A percentile compares a stretch with the other conserved stretches of the same genome.
Evolutionary conservation across 106 monocot genomes (phyloP).

Genomic region (Platanthera zijinensis): DNA sequence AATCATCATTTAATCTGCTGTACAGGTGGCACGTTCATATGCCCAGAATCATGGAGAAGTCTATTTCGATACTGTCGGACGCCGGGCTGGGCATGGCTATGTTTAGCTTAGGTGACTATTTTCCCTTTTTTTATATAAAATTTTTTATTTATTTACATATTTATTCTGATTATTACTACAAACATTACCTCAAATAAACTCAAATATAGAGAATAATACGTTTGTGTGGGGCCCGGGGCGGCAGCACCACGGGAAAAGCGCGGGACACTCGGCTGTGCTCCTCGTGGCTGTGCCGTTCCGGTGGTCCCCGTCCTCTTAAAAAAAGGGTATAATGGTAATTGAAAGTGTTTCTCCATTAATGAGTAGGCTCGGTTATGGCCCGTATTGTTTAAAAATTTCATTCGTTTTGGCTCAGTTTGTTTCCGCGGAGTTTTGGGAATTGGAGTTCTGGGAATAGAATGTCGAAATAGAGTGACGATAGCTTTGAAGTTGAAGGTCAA

Average conservation of each 20-base stretch:
- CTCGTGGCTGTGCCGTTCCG: background rate
- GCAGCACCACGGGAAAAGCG: background rate
- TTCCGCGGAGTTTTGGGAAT: too few species aligned
- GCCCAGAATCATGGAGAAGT: slow-evolving; percentile 55
- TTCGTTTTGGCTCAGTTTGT: too few species aligned
- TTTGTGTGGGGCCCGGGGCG: slow-evolving; percentile 1
- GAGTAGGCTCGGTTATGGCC: too few species aligned
- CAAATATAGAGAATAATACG: slow-evolving; percentile 2
- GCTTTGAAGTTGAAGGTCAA: too few species aligned
- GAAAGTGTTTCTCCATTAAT: background rate
- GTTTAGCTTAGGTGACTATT: slow-evolving; percentile 49
- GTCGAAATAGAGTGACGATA: too few species aligned
- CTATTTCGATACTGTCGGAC: slow-evolving; percentile 62
- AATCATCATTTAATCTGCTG: background rate
- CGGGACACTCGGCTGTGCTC: slow-evolving; percentile 6
- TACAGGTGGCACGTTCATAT: slow-evolving; percentile 54
- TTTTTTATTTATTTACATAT: background rate
- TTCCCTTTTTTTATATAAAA: background rate
- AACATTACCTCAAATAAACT: background rate
- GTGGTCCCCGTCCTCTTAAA: background rate
- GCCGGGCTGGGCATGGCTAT: slow-evolving; percentile 77
- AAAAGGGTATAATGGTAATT: background rate
- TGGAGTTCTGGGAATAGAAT: too few species aligned
- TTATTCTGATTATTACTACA: background rate
- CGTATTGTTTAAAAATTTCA: too few species aligned